Conservation (phyloP, 768 basidiomycete genomes). For the Termitomyces sp. region DNA sequence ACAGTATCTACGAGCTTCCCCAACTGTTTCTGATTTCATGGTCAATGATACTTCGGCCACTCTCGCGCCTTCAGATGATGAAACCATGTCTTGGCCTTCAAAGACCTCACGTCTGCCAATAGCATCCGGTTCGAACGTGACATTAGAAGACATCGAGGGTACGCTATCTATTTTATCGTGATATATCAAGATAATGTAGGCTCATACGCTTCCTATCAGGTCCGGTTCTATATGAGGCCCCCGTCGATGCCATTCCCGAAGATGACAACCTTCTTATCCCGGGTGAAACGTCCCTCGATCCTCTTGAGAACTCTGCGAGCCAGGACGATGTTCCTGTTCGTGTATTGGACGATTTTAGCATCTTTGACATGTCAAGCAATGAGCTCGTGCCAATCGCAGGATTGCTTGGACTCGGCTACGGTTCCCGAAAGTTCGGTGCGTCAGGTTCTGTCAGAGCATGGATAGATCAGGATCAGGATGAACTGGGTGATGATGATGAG, state of each 20-base stretch:
- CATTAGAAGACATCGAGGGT: constrained; percentile 8
- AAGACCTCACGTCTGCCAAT: background rate
- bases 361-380: constrained; percentile 41
- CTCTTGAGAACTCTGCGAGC: constrained; percentile 19
- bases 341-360: constrained; percentile 46
- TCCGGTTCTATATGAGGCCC: constrained; percentile 12
- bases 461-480: constrained; percentile 30
- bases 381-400: constrained; percentile 38
- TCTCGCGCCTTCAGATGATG: background rate
- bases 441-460: constrained; percentile 40
- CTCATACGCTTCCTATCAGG: constrained; percentile 1
- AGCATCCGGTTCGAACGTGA: constrained; percentile 17
- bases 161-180: background rate
- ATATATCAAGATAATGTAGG: background rate
- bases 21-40: constrained; percentile 18
- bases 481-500: constrained; percentile 26
- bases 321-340: constrained; percentile 53
- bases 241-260: constrained; percentile 34
- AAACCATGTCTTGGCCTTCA: background rate
- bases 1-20: constrained; percentile 9
- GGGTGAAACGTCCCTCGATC: constrained; percentile 33
- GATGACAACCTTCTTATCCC: constrained; percentile 37
- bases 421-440: constrained; percentile 27
- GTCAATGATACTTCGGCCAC: background rate
- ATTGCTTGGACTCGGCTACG: constrained; percentile 32